Conservation (phyloP, 2,329 filamentous ascomycete species). For the Blumeriella jaapii region DNA sequence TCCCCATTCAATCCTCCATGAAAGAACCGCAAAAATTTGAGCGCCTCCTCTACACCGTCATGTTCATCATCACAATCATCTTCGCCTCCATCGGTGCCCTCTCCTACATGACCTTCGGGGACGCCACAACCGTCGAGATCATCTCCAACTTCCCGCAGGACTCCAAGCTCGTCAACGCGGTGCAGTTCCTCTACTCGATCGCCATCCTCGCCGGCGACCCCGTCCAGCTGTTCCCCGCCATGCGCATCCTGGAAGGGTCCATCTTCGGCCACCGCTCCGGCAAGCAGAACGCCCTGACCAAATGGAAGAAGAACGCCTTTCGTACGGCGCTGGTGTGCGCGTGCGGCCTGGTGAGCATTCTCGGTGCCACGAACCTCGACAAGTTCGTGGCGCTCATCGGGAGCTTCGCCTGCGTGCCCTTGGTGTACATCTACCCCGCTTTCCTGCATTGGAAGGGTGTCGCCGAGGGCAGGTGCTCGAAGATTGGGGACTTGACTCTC, state of each 20-base stretch:
- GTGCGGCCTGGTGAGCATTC: conserved; percentile 79
- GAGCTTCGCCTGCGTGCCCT: conserved; percentile 89
- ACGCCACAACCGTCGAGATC: conserved; percentile 87
- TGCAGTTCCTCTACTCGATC: conserved; percentile 95
- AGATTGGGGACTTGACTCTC: conserved; percentile 58
- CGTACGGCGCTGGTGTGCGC: conserved; percentile 79
- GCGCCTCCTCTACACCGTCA: conserved; percentile 72
- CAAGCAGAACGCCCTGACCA: conserved; percentile 93
- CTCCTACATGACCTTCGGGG: conserved; percentile 89
- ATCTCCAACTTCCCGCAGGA: conserved; percentile 91
- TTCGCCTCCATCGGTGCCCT: conserved; percentile 84
- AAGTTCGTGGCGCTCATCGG: conserved; percentile 94
- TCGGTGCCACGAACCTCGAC: conserved; percentile 80
- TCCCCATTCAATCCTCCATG: conserved; percentile 96
- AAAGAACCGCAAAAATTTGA: conserved; percentile 80
- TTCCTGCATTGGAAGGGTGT: conserved; percentile 76
- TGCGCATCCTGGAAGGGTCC: conserved; percentile 85
- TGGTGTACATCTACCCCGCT: conserved; percentile 95
- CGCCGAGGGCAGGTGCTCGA: conserved; percentile 54
- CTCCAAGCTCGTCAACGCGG: conserved; percentile 83
- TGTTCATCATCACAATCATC: conserved; percentile 84
- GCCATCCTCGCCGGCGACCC: conserved; percentile 89
- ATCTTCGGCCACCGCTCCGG: conserved; percentile 78
- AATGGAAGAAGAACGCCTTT: conserved; percentile 97
- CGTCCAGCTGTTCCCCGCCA: conserved; percentile 90